Evolutionary conservation across 1,139 yeast species (phyloP).

Genomic region (Yamadazyma jaroonii): DNA sequence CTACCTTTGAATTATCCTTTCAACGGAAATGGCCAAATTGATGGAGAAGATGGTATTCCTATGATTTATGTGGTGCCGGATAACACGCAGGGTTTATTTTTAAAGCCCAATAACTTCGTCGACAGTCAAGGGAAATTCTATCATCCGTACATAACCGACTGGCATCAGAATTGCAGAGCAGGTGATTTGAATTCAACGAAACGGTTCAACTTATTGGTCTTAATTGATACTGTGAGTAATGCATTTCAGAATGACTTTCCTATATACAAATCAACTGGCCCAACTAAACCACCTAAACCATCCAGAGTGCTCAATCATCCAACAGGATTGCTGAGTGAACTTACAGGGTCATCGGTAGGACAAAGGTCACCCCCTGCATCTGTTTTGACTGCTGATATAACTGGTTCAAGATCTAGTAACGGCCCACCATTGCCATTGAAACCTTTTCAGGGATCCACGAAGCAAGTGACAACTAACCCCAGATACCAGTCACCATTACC

Average conservation of each 20-base stretch:
- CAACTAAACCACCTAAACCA: conserved; percentile 20
- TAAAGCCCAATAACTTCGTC: conserved; percentile 63
- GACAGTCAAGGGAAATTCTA: conserved; percentile 75
- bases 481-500: conserved; percentile 1
- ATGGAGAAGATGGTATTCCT: conserved; percentile 49
- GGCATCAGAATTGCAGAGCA: conserved; percentile 39
- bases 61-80: conserved; percentile 56
- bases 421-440: conserved; percentile 13
- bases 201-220: conserved; percentile 34
- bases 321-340: neutral
- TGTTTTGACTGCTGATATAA: conserved; percentile 18
- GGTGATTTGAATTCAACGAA: conserved; percentile 9
- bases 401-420: conserved; percentile 5
- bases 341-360: no score
- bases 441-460: no score
- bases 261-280: conserved; percentile 10
- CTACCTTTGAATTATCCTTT: conserved; percentile 69
- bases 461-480: neutral
- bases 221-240: conserved; percentile 35
- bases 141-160: conserved; percentile 62
- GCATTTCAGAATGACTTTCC: conserved; percentile 42
- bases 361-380: conserved; percentile 43
- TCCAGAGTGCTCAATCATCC: conserved; percentile 15
- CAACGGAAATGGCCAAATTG: conserved; percentile 12
- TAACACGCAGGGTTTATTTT: conserved; percentile 30